These are phyloP conservation scores for Chrysanthemum seticuspe DNA, from an alignment of 129 eudicot species.

Conservation along the genomic window DNA sequence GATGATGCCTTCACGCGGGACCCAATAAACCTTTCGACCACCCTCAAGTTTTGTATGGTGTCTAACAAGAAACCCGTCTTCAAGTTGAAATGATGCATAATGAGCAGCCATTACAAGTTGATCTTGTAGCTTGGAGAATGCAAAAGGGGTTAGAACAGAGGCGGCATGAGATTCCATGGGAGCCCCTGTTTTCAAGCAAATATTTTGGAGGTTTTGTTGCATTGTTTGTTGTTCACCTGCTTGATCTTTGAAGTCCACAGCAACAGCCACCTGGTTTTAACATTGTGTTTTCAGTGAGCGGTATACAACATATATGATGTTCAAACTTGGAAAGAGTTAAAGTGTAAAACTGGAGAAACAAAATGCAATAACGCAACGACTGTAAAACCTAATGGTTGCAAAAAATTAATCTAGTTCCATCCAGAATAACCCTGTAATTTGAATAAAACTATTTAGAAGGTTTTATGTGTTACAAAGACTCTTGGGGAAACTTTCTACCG, in stretches of 20 bases:
- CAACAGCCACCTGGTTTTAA: conserved; percentile 74
- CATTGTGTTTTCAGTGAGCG: conserved; percentile 3
- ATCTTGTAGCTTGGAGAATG: conserved; percentile 95
- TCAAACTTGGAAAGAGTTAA: background rate
- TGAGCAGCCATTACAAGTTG: conserved; percentile 97
- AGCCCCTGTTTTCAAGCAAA: conserved; percentile 92
- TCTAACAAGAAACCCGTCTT: conserved; percentile 84
- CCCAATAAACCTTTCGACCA: conserved; percentile 89
- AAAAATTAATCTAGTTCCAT: too few species aligned
- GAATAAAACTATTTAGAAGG: too few species aligned
- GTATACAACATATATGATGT: conserved; percentile 5
- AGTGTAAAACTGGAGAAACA: background rate
- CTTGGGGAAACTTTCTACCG: too few species aligned
- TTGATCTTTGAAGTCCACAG: conserved; percentile 93
- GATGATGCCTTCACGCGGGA: conserved; percentile 77
- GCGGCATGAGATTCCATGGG: conserved; percentile 99
- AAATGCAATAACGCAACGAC: too few species aligned
- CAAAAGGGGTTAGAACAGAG: conserved; percentile 79
- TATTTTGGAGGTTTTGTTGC: conserved; percentile 98
- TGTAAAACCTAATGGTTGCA: too few species aligned
- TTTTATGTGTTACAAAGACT: too few species aligned
- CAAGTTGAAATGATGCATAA: conserved; percentile 88
- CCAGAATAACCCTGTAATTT: too few species aligned
- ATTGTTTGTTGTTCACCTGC: conserved; percentile 97
- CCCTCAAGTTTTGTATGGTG: conserved; percentile 93